phyloP scores from a whole-genome alignment of 768 basidiomycete species.

The Strobilomyces confusus region DNA sequence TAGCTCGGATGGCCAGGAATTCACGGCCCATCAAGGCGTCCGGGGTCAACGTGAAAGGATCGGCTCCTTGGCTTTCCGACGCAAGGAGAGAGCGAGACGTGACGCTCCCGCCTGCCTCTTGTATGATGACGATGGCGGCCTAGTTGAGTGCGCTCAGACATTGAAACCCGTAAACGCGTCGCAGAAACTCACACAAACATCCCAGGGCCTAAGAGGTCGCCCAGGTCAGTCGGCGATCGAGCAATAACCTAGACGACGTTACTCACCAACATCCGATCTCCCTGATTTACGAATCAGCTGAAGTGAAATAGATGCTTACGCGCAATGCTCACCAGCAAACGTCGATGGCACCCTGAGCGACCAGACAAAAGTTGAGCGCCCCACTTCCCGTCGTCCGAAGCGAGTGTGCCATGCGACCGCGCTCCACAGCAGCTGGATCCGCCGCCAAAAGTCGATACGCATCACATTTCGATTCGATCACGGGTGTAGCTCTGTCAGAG shows the following conservation, averaged over 20 bases:
- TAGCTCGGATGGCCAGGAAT: conserved; percentile 70
- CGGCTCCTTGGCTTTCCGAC: conserved; percentile 23
- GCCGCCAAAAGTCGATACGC: conserved; percentile 75
- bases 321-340: conserved; percentile 65
- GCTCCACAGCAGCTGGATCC: conserved; percentile 48
- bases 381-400: conserved; percentile 80
- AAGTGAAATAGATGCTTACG: background rate
- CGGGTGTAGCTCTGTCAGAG: conserved; percentile 58
- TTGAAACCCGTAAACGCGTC: background rate
- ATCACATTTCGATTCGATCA: conserved; percentile 55
- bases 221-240: background rate
- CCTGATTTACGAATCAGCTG: conserved; percentile 36
- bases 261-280: conserved; percentile 73
- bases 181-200: conserved; percentile 59
- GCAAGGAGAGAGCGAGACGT: conserved; percentile 53
- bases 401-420: conserved; percentile 82
- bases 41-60: conserved; percentile 60
- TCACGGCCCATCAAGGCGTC: conserved; percentile 73
- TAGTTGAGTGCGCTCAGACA: conserved; percentile 13
- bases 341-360: conserved; percentile 88
- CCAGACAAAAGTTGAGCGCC: conserved; percentile 75
- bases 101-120: conserved; percentile 82
- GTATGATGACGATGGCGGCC: conserved; percentile 85
- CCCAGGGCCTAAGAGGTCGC: conserved; percentile 58
- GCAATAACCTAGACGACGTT: background rate